Conservation (phyloP, 2,329 filamentous ascomycete species). For the Arthrobotrys iridis region DNA sequence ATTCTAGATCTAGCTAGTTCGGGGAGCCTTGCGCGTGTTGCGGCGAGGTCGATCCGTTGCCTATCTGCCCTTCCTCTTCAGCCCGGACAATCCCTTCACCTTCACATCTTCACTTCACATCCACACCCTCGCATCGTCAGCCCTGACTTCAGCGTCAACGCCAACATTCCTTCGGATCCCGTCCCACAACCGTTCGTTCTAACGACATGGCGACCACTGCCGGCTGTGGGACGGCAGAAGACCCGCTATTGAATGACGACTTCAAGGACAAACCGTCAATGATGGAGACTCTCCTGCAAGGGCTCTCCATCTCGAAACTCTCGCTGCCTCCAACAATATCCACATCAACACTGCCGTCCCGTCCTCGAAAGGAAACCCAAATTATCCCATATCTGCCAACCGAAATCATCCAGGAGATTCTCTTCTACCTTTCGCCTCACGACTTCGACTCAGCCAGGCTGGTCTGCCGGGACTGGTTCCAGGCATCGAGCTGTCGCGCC, state of each 20-base stretch:
- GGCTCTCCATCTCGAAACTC: constrained; percentile 25
- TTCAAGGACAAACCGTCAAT: constrained; percentile 1
- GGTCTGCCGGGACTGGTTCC: constrained; percentile 55
- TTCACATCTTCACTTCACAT: neutral
- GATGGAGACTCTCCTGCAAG: constrained; percentile 41
- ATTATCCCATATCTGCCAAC: constrained; percentile 50
- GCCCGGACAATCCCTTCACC: neutral
- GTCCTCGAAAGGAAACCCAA: constrained; percentile 9
- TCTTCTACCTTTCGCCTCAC: constrained; percentile 54
- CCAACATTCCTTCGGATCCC: neutral
- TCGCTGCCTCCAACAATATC: neutral
- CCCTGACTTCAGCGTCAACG: neutral
- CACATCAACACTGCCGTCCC: neutral
- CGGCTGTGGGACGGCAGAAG: constrained; percentile 15
- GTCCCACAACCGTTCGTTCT: neutral
- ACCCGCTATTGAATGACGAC: constrained; percentile 20
- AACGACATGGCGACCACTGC: constrained; percentile 18
- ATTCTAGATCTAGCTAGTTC: neutral
- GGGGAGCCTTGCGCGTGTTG: constrained; percentile 2
- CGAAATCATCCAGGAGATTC: constrained; percentile 56
- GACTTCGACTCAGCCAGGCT: constrained; percentile 56
- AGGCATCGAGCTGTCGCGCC: constrained; percentile 52
- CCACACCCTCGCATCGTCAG: no score
- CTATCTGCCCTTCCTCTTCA: neutral
- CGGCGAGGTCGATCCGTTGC: neutral